Conservation (phyloP, 2,329 filamentous ascomycete genomes). For the Grosmannia huntii region DNA sequence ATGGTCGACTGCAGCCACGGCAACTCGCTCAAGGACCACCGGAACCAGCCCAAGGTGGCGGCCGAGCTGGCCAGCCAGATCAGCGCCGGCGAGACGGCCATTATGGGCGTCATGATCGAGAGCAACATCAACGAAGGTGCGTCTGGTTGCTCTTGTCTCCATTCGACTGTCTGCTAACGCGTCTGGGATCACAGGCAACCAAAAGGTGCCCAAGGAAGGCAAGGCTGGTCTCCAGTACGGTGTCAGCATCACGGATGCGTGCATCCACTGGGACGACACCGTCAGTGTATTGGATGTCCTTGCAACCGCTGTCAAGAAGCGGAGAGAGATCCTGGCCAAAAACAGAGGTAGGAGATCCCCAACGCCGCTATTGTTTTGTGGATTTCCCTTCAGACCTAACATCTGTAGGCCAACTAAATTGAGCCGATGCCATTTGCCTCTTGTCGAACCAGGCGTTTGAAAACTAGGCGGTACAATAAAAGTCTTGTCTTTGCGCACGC, state of each 20-base stretch:
- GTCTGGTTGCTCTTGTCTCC: slow-evolving; percentile 12
- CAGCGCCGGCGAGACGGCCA: slow-evolving; percentile 64
- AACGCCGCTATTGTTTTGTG: background rate
- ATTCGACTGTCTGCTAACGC: background rate
- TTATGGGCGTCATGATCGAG: slow-evolving; percentile 99
- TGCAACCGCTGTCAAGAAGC: slow-evolving; percentile 65
- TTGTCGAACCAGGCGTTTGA: background rate
- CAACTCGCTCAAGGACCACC: slow-evolving; percentile 91
- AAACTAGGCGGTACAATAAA: background rate
- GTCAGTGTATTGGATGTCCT: slow-evolving; percentile 64
- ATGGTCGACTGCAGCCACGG: slow-evolving; percentile 99
- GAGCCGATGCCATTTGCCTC: too few species aligned
- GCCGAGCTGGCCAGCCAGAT: slow-evolving; percentile 74
- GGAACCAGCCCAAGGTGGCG: slow-evolving; percentile 92
- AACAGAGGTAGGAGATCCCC: background rate
- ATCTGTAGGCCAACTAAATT: background rate
- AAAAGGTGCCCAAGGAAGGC: slow-evolving; percentile 84
- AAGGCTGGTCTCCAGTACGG: slow-evolving; percentile 79
- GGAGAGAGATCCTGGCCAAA: slow-evolving; percentile 36
- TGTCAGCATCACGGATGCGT: slow-evolving; percentile 94
- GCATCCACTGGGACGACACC: slow-evolving; percentile 89
- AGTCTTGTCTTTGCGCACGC: background rate
- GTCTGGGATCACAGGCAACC: slow-evolving; percentile 43
- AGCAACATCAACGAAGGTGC: slow-evolving; percentile 88
- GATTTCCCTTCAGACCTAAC: background rate